A percentile compares a stretch with the other conserved stretches of the same genome.
Evolutionary conservation across 192 early-diverging fungal species (phyloP).

Genomic region (Linnemannia exigua): DNA sequence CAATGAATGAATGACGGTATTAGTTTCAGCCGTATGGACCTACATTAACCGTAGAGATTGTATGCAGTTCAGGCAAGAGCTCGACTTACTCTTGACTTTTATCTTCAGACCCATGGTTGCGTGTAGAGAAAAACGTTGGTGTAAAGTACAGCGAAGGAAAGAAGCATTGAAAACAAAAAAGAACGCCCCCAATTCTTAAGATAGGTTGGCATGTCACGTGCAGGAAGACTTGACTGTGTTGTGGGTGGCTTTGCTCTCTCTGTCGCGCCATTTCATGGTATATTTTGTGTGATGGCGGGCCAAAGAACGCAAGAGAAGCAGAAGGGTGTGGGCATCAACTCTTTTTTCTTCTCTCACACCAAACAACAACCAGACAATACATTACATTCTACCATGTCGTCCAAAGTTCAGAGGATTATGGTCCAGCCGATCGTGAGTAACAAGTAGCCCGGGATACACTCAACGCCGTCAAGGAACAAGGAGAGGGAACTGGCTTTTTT

Average conservation of each 20-base stretch:
- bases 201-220: neutral
- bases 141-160: neutral
- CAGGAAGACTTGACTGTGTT: neutral
- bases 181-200: neutral
- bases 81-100: conserved; percentile 43
- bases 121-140: neutral
- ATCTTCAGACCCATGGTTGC: conserved; percentile 32
- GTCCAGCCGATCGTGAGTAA: conserved; percentile 84
- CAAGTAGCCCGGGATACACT: neutral
- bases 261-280: neutral
- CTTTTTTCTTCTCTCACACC: neutral
- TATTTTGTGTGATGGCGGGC: neutral
- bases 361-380: neutral
- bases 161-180: neutral
- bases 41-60: neutral
- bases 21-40: too few relatives aligned
- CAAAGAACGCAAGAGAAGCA: neutral
- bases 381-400: conserved; percentile 60
- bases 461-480: neutral
- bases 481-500: too few relatives aligned
- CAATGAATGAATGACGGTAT: neutral
- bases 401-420: conserved; percentile 88
- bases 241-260: neutral
- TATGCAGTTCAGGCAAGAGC: neutral
- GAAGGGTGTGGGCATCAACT: neutral